phyloP scores from a whole-genome alignment of 2,329 filamentous ascomycete genomes.

The Nigrograna mackinnonii region DNA sequence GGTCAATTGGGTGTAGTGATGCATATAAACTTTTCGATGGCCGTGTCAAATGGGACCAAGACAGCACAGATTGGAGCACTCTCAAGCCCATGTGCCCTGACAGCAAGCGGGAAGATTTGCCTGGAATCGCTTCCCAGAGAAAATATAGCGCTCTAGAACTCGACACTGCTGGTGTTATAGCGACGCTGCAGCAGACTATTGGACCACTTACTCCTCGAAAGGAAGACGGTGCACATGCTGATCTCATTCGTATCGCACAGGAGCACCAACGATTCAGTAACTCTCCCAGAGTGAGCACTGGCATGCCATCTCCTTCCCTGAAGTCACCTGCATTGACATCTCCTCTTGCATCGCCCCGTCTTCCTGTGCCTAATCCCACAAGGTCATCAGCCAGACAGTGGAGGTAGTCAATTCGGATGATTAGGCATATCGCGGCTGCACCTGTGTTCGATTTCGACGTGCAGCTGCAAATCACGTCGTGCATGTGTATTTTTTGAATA shows the following conservation, averaged over 20 bases:
- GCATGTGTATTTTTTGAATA: too few species aligned
- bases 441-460: too few species aligned
- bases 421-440: too few species aligned
- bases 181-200: conserved; percentile 36
- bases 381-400: too few species aligned
- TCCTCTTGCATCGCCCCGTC: too few species aligned
- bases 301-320: too few species aligned
- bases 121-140: conserved; percentile 21
- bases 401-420: too few species aligned
- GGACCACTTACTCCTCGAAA: conserved; percentile 28
- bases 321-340: too few species aligned
- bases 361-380: too few species aligned
- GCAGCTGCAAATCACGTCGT: too few species aligned
- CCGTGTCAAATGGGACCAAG: conserved; percentile 32
- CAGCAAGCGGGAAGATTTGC: conserved; percentile 20
- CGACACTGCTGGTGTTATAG: conserved; percentile 40
- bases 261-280: conserved; percentile 22
- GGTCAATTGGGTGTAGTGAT: conserved; percentile 36
- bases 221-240: conserved; percentile 33
- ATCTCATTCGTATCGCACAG: conserved; percentile 30
- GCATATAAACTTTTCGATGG: conserved; percentile 38
- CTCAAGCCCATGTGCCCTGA: conserved; percentile 26
- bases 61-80: conserved; percentile 34
- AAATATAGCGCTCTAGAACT: conserved; percentile 41
- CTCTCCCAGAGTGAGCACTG: conserved; percentile 1